These are phyloP conservation scores for Thelonectria olida DNA, from an alignment of 2,329 filamentous ascomycete species.

Conservation along the genomic window DNA sequence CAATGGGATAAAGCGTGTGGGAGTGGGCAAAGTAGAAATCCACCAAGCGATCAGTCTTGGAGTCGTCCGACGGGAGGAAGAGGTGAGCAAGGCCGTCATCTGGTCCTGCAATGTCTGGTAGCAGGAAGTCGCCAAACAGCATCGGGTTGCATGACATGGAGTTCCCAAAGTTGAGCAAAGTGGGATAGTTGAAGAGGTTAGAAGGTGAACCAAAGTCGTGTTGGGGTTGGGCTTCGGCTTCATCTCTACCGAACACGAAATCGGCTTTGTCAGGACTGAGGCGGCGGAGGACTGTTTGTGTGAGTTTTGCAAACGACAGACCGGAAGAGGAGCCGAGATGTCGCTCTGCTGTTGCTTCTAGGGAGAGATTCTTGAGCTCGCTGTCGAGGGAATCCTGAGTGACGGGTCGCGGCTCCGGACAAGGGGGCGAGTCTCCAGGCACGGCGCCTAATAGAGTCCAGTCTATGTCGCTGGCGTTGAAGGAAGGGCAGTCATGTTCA, in stretches of 20 bases:
- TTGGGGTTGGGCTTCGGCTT: neutral
- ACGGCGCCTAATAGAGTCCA: neutral
- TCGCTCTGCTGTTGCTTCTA: slow-evolving; percentile 55
- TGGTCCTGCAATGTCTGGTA: slow-evolving; percentile 39
- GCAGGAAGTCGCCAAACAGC: slow-evolving; percentile 42
- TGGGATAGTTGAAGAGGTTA: slow-evolving; percentile 33
- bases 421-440: neutral
- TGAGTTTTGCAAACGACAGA: slow-evolving; percentile 54
- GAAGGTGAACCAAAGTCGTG: slow-evolving; percentile 38
- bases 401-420: slow-evolving; percentile 1
- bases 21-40: slow-evolving; percentile 58
- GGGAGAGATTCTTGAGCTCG: slow-evolving; percentile 49
- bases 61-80: slow-evolving; percentile 31
- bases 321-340: slow-evolving; percentile 56
- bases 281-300: slow-evolving; percentile 52
- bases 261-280: slow-evolving; percentile 53
- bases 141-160: slow-evolving; percentile 40
- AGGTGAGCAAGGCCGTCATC: slow-evolving; percentile 27
- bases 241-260: slow-evolving; percentile 48
- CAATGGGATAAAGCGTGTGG: slow-evolving; percentile 56
- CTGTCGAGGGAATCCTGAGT: slow-evolving; percentile 37
- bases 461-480: neutral
- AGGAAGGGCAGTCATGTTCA: neutral
- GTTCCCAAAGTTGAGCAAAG: slow-evolving; percentile 35
- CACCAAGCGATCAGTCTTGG: slow-evolving; percentile 43